Percentiles rank a stretch among this genome's conserved stretches.
phyloP scores from a whole-genome alignment of 2,329 filamentous ascomycete species.

The Phialophora expanda region DNA sequence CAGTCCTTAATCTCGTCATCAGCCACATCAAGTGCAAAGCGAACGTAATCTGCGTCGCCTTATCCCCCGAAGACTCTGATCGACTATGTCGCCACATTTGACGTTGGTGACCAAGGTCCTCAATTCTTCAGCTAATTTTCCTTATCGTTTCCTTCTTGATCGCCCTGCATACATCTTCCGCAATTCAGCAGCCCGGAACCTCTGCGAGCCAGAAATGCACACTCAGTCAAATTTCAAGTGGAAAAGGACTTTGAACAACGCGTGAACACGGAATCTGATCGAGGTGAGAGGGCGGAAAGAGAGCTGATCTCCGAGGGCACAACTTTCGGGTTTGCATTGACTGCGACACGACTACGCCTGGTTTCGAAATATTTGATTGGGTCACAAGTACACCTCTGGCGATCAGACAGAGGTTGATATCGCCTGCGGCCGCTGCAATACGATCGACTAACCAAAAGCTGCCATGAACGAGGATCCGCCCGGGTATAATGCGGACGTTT shows the following conservation, averaged over 20 bases:
- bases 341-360: not conserved
- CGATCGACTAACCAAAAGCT: no score
- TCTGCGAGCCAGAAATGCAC: not conserved
- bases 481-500: not conserved
- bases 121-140: slow-evolving; percentile 9
- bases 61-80: slow-evolving; percentile 9
- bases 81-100: not conserved
- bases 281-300: no score
- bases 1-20: not conserved
- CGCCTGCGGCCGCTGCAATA: no score
- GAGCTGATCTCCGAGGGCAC: no score
- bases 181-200: not conserved
- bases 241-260: no score
- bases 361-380: not conserved
- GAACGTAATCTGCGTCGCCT: not conserved
- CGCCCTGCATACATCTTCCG: not conserved
- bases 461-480: no score
- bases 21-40: not conserved
- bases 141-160: slow-evolving; percentile 8
- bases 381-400: no score
- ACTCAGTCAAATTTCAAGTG: not conserved
- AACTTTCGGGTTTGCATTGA: no score
- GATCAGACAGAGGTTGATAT: no score
- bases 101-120: not conserved
- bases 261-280: no score